These are phyloP conservation scores for Peronospora destructor DNA, from an alignment of 352 stramenopile genomes.

Conservation along the genomic window DNA sequence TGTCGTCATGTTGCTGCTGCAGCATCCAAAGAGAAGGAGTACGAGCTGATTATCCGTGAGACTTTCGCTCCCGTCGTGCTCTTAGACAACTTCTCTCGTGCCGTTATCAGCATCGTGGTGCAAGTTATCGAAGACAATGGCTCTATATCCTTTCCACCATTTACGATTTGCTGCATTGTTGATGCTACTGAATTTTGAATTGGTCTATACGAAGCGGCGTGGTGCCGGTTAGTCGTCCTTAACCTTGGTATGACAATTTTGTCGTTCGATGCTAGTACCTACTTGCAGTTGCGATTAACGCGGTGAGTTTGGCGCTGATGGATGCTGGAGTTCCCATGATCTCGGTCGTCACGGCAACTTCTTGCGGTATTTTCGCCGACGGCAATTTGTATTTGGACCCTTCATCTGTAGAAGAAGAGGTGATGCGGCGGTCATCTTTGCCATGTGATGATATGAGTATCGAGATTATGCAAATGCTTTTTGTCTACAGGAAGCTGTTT, in stretches of 20 bases:
- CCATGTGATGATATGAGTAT: neutral
- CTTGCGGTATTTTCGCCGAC: conserved; percentile 57
- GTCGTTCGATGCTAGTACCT: conserved; percentile 28
- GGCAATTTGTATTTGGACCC: conserved; percentile 66
- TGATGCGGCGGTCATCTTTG: conserved; percentile 12
- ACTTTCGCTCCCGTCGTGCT: conserved; percentile 69
- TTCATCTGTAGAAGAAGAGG: conserved; percentile 64
- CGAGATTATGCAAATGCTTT: conserved; percentile 1
- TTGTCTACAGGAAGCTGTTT: conserved; percentile 40
- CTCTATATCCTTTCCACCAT: conserved; percentile 47
- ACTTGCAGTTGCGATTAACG: conserved; percentile 76
- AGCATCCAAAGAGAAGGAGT: conserved; percentile 82
- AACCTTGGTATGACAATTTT: conserved; percentile 23
- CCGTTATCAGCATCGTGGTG: conserved; percentile 82
- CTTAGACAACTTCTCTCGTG: conserved; percentile 63
- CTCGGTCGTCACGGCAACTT: conserved; percentile 58
- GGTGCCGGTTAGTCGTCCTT: conserved; percentile 27
- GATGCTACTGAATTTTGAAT: conserved; percentile 4
- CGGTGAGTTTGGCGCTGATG: conserved; percentile 66
- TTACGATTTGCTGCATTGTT: conserved; percentile 17
- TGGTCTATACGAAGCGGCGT: neutral
- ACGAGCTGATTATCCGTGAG: conserved; percentile 73
- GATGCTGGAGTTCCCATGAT: conserved; percentile 77
- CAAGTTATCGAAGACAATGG: conserved; percentile 82
- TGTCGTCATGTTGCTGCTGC: neutral